Evolutionary conservation across 2,329 filamentous ascomycete species (phyloP).

Genomic region (Juglanconis sp.): DNA sequence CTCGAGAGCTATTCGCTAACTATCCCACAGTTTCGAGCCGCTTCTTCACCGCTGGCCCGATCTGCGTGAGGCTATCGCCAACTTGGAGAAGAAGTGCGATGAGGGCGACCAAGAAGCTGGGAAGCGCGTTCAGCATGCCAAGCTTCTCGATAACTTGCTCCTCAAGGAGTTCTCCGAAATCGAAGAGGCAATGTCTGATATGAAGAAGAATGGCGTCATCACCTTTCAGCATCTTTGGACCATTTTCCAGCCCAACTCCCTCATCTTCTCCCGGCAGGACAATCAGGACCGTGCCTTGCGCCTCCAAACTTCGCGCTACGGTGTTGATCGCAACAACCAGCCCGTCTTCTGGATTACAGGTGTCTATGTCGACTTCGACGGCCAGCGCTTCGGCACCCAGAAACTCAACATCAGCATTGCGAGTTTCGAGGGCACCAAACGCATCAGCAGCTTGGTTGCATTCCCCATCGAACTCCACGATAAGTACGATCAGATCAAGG

Average conservation of each 20-base stretch:
- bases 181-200: background rate
- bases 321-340: background rate
- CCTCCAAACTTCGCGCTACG: background rate
- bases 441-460: constrained; percentile 24
- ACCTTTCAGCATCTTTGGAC: background rate
- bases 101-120: background rate
- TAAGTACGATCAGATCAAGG: constrained; percentile 18
- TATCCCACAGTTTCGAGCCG: background rate
- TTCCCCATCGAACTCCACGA: constrained; percentile 29
- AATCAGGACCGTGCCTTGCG: background rate
- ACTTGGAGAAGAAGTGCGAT: background rate
- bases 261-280: background rate
- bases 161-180: background rate
- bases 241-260: background rate
- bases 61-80: background rate
- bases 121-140: background rate
- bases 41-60: background rate
- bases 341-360: background rate
- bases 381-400: constrained; percentile 28
- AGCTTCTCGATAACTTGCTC: background rate
- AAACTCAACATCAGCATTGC: constrained; percentile 22
- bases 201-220: background rate
- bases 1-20: background rate
- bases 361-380: constrained; percentile 32
- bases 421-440: constrained; percentile 25